A percentile compares a stretch with the other conserved stretches of the same genome.
These are phyloP conservation scores for Aspergillus awamori DNA, from an alignment of 2,329 filamentous ascomycete genomes.

Conservation along the genomic window DNA sequence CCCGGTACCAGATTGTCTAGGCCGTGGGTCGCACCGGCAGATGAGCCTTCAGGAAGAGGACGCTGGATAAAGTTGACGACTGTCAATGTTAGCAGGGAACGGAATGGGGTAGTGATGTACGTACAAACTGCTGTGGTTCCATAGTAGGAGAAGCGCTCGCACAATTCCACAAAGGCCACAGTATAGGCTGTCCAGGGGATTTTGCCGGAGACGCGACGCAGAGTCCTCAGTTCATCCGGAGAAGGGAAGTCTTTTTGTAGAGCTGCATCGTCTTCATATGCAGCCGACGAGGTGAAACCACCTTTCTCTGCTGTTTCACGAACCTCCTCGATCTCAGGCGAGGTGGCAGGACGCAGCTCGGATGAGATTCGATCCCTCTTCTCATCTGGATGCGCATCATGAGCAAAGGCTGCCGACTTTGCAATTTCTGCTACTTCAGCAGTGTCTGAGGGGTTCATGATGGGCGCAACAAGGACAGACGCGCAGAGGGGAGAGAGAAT, in stretches of 20 bases:
- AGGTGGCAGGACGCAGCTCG: conserved; percentile 9
- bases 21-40: conserved; percentile 49
- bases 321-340: conserved; percentile 17
- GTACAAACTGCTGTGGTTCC: conserved; percentile 68
- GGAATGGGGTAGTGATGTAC: conserved; percentile 23
- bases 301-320: background rate
- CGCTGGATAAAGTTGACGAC: conserved; percentile 66
- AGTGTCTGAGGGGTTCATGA: conserved; percentile 32
- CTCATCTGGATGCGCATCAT: conserved; percentile 24
- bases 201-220: conserved; percentile 39
- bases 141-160: conserved; percentile 78
- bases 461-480: background rate
- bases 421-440: conserved; percentile 29
- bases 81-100: conserved; percentile 20
- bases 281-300: background rate
- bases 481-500: background rate
- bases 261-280: background rate
- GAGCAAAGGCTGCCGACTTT: conserved; percentile 24
- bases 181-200: conserved; percentile 69
- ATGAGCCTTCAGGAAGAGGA: conserved; percentile 57
- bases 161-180: conserved; percentile 72
- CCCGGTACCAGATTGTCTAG: conserved; percentile 41
- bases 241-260: conserved; percentile 27
- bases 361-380: conserved; percentile 11
- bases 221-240: conserved; percentile 36